Percentiles rank a stretch among this genome's conserved stretches.
Conservation (phyloP, 768 basidiomycete genomes). For the Pisolithus microcarpus region DNA sequence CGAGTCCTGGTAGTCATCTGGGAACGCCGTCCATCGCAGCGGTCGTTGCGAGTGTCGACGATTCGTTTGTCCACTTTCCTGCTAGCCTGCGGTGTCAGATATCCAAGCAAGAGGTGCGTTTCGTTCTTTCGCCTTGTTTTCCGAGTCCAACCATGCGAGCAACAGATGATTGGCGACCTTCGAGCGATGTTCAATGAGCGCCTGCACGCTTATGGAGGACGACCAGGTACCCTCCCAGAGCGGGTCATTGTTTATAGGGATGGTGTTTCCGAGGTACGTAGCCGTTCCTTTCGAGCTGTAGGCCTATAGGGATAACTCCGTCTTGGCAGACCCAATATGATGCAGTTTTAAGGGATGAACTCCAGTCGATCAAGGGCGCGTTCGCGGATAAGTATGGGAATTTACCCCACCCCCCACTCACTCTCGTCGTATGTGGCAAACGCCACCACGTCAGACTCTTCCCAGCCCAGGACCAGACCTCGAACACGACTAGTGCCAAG, state of each 20-base stretch:
- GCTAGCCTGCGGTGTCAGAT: conserved; percentile 36
- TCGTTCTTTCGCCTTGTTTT: not conserved
- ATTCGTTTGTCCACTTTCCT: conserved; percentile 37
- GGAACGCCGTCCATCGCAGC: conserved; percentile 44
- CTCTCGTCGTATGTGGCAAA: conserved; percentile 42
- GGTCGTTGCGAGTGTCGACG: conserved; percentile 39
- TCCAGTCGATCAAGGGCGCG: conserved; percentile 32
- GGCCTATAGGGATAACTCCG: too few relatives aligned
- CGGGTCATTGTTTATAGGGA: conserved; percentile 47
- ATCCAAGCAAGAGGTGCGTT: conserved; percentile 56
- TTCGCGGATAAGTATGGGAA: conserved; percentile 24
- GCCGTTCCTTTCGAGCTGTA: too few relatives aligned
- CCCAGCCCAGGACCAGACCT: conserved; percentile 23
- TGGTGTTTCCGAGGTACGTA: conserved; percentile 62
- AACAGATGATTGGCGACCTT: conserved; percentile 37
- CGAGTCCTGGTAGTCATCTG: conserved; percentile 52
- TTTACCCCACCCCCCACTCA: conserved; percentile 35
- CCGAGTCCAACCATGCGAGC: not conserved
- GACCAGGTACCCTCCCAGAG: conserved; percentile 31
- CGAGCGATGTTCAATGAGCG: conserved; percentile 38
- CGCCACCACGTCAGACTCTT: conserved; percentile 45
- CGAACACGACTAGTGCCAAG: conserved; percentile 25
- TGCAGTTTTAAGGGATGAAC: conserved; percentile 35
- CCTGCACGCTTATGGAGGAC: conserved; percentile 26
- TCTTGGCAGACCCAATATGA: conserved; percentile 33